Percentiles rank a stretch among this genome's conserved stretches.
These are phyloP conservation scores for Lablab purpureus DNA, from an alignment of 306 rosid species.

Conservation along the genomic window DNA sequence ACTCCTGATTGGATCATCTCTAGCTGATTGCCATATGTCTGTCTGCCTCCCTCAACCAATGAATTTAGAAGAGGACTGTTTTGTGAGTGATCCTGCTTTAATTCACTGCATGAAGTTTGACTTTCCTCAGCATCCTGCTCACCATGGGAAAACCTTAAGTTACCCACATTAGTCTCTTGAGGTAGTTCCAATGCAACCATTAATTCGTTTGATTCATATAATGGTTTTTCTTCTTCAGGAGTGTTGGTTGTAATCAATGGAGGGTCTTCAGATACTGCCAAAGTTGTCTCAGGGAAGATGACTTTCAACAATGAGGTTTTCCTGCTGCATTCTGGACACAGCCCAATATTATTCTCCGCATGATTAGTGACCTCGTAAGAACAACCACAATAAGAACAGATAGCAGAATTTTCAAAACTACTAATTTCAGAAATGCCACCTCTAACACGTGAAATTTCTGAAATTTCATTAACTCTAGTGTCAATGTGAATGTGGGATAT, in stretches of 20 bases:
- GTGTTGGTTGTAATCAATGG: constrained; percentile 37
- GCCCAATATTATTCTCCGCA: constrained; percentile 48
- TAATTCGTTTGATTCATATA: constrained; percentile 44
- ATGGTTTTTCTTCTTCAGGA: constrained; percentile 51
- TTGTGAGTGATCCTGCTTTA: constrained; percentile 50
- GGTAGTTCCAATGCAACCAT: constrained; percentile 48
- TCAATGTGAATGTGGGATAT: constrained; percentile 32
- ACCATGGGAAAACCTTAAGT: constrained; percentile 48
- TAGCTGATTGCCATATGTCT: constrained; percentile 45
- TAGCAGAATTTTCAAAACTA: constrained; percentile 46
- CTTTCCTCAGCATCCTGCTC: constrained; percentile 50
- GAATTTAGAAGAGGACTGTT: constrained; percentile 47
- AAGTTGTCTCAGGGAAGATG: constrained; percentile 47
- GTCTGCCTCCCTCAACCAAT: constrained; percentile 49
- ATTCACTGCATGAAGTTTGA: constrained; percentile 50
- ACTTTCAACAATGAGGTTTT: constrained; percentile 49
- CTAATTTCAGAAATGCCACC: constrained; percentile 52
- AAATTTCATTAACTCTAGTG: constrained; percentile 43
- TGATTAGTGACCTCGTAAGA: constrained; percentile 48
- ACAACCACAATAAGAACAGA: constrained; percentile 72
- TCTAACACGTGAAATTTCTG: constrained; percentile 52
- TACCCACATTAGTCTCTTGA: constrained; percentile 46
- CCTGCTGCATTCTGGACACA: constrained; percentile 75
- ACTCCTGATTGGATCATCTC: constrained; percentile 49
- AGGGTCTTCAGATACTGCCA: constrained; percentile 47